These are phyloP conservation scores for Irpex lacteus DNA, from an alignment of 1,284 basidiomycete genomes.

Conservation along the genomic window DNA sequence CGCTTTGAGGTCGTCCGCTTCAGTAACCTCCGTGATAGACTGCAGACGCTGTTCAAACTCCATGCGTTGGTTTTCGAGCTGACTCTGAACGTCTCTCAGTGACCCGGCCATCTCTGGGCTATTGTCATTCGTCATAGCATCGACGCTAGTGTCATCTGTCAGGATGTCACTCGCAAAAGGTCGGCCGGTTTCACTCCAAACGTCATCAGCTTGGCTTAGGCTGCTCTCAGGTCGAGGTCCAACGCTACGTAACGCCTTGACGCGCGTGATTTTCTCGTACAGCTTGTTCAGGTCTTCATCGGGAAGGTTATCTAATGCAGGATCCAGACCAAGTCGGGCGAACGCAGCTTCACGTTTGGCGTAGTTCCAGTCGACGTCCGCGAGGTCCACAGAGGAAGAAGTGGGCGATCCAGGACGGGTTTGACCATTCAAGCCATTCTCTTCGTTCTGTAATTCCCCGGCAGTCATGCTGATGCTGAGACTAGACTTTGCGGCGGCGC, in stretches of 20 bases:
- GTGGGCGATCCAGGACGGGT: constrained; percentile 79
- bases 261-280: constrained; percentile 89
- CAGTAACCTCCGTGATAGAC: constrained; percentile 70
- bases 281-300: constrained; percentile 93
- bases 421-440: constrained; percentile 38
- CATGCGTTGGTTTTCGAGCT: constrained; percentile 48
- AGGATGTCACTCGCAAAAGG: constrained; percentile 70
- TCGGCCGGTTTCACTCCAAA: constrained; percentile 80
- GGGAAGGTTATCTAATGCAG: constrained; percentile 84
- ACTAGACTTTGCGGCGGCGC: constrained; percentile 67
- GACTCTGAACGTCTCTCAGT: constrained; percentile 67
- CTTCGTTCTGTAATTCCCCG: constrained; percentile 53
- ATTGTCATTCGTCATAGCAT: constrained; percentile 61
- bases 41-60: constrained; percentile 65
- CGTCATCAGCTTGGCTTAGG: constrained; percentile 78
- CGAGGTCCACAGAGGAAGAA: constrained; percentile 62
- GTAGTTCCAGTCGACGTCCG: constrained; percentile 90
- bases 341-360: constrained; percentile 90
- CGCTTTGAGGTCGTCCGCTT: constrained; percentile 79
- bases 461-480: constrained; percentile 64
- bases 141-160: constrained; percentile 84
- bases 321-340: constrained; percentile 79
- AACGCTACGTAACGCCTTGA: constrained; percentile 80
- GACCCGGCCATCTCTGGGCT: constrained; percentile 65
- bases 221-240: constrained; percentile 81